Base-by-base conservation (phyloP, 306 rosid genomes). In the Vigna nakashimae region DNA sequence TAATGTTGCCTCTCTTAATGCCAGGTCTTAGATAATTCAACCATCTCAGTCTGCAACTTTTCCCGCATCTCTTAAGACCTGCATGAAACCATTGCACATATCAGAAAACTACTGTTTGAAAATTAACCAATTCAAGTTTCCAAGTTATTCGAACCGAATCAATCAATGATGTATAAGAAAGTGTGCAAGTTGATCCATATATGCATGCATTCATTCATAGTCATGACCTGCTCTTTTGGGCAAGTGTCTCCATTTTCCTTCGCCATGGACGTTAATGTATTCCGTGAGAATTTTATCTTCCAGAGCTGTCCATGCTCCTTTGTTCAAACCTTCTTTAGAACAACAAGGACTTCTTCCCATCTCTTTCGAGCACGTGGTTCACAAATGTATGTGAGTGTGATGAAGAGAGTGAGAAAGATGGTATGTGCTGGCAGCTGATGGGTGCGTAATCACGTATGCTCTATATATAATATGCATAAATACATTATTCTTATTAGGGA, bases 301-400 rank as follows among this genome's bases (percentile, higher is more conserved):
- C 16, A 26, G 55, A 24, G 88, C 81, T 5, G 88, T 84, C 90
- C 90, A 87, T 36, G 90, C 88, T 80, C 90, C 90, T 79, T 76
- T 87, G 32, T 84, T 87, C 76, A 87, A 68, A 0, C 82, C 86
- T 63, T 87, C 83, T 81, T 84, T 84, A 4, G 83, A 65, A 42
- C 88, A 87, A 40, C 88, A 84, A 32, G 88, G 88, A n/a, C 60
- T 84, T 20, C 86, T 84, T 60, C 90, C 88, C 90, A 87, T 87
- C 4, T 78, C 74, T 72, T 36, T 38, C 5, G 22, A 64, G 45
- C 52, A 7, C 18, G 32, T 49, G 34, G 38, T 34, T 26, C 38
- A 5, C 38, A 34, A 34, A 34, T 34, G 13, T 36, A 32, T 30
- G 34, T 4, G 34, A n/a, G 71, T 79, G 68, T 32, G 80, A 49